Percentiles rank a stretch among this genome's conserved stretches.
phyloP scores from a whole-genome alignment of 2,329 filamentous ascomycete genomes.

The Cladophialophora exuberans region DNA sequence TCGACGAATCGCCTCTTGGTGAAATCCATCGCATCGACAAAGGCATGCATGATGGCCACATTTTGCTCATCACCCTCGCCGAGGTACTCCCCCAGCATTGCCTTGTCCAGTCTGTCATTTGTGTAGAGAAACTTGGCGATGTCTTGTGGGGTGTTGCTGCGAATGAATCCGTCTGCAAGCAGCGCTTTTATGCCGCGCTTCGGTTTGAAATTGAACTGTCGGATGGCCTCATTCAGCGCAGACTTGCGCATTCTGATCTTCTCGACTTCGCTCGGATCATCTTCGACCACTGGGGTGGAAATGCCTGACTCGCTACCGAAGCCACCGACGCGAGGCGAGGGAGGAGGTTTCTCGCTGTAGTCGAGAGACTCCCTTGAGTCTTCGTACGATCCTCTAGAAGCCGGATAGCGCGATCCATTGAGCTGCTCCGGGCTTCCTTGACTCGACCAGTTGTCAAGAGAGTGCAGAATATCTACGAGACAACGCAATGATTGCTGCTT shows the following conservation, averaged over 20 bases:
- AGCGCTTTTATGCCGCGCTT: conserved; percentile 89
- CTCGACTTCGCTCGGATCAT: conserved; percentile 92
- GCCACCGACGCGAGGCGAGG: conserved; percentile 63
- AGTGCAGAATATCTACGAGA: conserved; percentile 83
- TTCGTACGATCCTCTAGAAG: conserved; percentile 58
- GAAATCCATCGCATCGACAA: conserved; percentile 95
- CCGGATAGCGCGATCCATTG: conserved; percentile 39
- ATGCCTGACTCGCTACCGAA: conserved; percentile 59
- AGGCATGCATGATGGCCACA: conserved; percentile 97
- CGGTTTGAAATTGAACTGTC: conserved; percentile 96
- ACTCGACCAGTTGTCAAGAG: conserved; percentile 89
- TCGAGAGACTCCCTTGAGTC: conserved; percentile 77
- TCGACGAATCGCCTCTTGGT: conserved; percentile 89
- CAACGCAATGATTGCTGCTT: conserved; percentile 89
- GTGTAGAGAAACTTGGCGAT: conserved; percentile 81
- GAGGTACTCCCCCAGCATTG: conserved; percentile 88
- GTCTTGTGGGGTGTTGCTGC: conserved; percentile 74
- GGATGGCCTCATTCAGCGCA: conserved; percentile 83
- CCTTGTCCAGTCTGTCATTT: conserved; percentile 87
- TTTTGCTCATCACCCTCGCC: conserved; percentile 92
- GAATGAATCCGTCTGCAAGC: conserved; percentile 83
- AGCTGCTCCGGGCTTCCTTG: conserved; percentile 61
- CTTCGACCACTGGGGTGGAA: conserved; percentile 73
- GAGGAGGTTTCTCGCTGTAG: conserved; percentile 53
- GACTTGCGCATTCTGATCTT: conserved; percentile 94